A percentile compares a stretch with the other conserved stretches of the same genome.
These are phyloP conservation scores for Trametes coccinea DNA, from an alignment of 768 basidiomycete genomes.

Conservation along the genomic window DNA sequence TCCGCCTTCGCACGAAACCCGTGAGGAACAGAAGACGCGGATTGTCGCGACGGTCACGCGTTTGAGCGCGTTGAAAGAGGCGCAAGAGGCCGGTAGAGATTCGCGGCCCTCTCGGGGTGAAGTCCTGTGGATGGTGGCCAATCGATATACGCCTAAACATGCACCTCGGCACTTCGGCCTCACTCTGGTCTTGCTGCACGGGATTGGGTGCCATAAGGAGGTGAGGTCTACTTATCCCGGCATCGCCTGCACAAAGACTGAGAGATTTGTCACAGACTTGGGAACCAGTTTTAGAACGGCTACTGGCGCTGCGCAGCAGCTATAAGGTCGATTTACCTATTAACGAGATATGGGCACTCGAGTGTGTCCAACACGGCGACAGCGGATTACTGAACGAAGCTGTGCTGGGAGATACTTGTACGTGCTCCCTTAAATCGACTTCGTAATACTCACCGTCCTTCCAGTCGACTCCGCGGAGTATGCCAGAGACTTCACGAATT, in stretches of 20 bases:
- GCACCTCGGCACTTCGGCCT: neutral
- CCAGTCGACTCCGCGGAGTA: constrained; percentile 79
- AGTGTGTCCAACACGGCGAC: neutral
- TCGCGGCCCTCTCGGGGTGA: neutral
- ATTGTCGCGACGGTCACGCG: too few relatives aligned
- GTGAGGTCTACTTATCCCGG: neutral
- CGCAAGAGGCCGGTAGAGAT: neutral
- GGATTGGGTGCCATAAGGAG: neutral
- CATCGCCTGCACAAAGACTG: neutral
- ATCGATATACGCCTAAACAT: neutral
- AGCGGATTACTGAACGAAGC: neutral
- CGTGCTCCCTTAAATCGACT: neutral
- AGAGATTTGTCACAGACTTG: neutral
- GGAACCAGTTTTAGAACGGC: neutral
- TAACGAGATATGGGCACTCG: neutral
- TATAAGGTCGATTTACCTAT: neutral
- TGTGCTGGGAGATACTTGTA: neutral
- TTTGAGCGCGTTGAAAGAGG: neutral
- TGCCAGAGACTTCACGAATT: constrained; percentile 73
- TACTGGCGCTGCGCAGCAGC: neutral
- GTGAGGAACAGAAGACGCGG: too few relatives aligned
- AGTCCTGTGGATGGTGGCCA: neutral
- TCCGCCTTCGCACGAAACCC: too few relatives aligned
- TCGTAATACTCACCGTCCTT: neutral
- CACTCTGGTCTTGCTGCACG: neutral